Percentiles rank a stretch among this genome's conserved stretches.
phyloP scores from a whole-genome alignment of 371 early-diverging fungal species.

The Apophysomyces variabilis region DNA sequence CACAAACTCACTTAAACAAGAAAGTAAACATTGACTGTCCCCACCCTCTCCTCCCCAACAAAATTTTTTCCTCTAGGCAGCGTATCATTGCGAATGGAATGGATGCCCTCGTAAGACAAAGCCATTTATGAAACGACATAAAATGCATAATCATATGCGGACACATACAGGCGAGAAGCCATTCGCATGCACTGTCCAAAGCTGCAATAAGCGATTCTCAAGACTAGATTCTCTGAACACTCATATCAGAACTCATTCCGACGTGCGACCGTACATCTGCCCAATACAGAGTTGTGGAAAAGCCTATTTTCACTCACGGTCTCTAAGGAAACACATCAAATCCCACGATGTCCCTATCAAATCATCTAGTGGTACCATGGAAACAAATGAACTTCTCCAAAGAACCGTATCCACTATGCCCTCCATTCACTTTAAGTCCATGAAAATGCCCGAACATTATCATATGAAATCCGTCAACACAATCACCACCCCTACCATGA shows the following conservation, averaged over 20 bases:
- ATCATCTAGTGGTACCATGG: not conserved
- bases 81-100: slow-evolving; percentile 79
- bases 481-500: not conserved
- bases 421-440: not conserved
- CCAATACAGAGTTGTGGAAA: slow-evolving; percentile 25
- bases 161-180: slow-evolving; percentile 47
- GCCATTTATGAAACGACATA: slow-evolving; percentile 85
- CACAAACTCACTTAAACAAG: slow-evolving; percentile 2
- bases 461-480: not conserved
- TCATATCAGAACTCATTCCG: slow-evolving; percentile 77
- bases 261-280: slow-evolving; percentile 60
- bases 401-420: not conserved
- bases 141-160: slow-evolving; percentile 82
- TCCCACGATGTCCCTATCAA: slow-evolving; percentile 17
- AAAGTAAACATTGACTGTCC: not conserved
- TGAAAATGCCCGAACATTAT: slow-evolving; percentile 3
- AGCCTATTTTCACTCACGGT: slow-evolving; percentile 33
- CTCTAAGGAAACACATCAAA: slow-evolving; percentile 27
- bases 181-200: slow-evolving; percentile 28
- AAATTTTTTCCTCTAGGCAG: slow-evolving; percentile 35
- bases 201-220: slow-evolving; percentile 80
- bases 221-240: slow-evolving; percentile 78
- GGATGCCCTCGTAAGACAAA: slow-evolving; percentile 69
- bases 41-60: not conserved
- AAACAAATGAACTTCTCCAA: not conserved